These are phyloP conservation scores for Metroxylon sagu DNA, from an alignment of 176 grass and related monocot species.

Conservation along the genomic window DNA sequence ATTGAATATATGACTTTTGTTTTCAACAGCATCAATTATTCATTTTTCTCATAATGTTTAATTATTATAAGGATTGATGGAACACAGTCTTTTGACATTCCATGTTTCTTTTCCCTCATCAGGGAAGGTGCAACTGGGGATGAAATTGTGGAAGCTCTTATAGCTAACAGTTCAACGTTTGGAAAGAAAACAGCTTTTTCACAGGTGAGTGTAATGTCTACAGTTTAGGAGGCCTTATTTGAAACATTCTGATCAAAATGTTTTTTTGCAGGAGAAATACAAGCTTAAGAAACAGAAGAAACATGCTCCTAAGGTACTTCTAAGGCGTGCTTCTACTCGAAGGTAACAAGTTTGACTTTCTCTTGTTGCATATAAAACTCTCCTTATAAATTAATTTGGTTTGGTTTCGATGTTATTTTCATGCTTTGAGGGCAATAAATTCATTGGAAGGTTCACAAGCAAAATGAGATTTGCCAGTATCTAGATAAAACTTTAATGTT, in stretches of 20 bases:
- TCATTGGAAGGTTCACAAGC: too few species aligned
- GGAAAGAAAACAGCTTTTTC: slow-evolving; percentile 78
- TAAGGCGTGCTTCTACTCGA: slow-evolving; percentile 57
- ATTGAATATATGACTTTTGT: too few species aligned
- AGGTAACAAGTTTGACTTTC: slow-evolving; percentile 33
- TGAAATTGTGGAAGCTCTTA: slow-evolving; percentile 78
- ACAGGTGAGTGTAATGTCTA: slow-evolving; percentile 38
- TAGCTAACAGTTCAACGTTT: slow-evolving; percentile 87
- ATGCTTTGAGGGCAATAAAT: too few species aligned
- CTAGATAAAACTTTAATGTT: too few species aligned
- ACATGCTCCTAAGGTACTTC: slow-evolving; percentile 87
- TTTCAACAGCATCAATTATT: not conserved
- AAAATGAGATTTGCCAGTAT: too few species aligned
- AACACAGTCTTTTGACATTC: not conserved
- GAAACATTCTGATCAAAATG: not conserved
- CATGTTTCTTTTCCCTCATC: slow-evolving; percentile 10
- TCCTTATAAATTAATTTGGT: too few species aligned
- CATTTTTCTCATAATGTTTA: not conserved
- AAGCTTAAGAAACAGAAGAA: slow-evolving; percentile 99
- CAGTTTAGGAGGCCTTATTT: not conserved
- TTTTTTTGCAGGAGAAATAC: slow-evolving; percentile 71
- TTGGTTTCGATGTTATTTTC: too few species aligned
- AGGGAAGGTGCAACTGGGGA: slow-evolving; percentile 81
- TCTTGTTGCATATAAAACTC: too few species aligned
- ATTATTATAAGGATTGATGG: not conserved